Evolutionary conservation across 345 rosid genomes (phyloP).

Genomic region (Trapa incisa): DNA sequence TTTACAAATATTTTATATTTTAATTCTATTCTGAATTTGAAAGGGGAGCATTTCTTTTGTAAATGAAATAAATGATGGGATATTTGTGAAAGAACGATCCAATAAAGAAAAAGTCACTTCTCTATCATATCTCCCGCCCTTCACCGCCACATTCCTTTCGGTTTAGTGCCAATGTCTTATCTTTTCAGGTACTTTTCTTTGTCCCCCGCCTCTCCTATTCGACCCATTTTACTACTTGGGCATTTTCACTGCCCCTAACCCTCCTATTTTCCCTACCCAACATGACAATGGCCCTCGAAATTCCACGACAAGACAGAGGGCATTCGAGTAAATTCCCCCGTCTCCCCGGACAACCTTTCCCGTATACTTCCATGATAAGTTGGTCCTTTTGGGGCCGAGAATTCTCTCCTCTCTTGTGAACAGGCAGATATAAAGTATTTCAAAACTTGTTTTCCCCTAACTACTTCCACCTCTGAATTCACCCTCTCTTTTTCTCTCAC

Average conservation of each 20-base stretch:
- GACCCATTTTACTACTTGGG: conserved; percentile 3
- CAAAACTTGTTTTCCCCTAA: conserved; percentile 34
- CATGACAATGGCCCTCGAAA: neutral
- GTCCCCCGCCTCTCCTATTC: neutral
- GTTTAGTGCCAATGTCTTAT: conserved; percentile 26
- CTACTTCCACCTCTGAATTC: conserved; percentile 26
- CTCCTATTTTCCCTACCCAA: neutral
- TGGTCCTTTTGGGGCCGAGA: conserved; percentile 7
- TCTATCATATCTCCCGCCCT: neutral
- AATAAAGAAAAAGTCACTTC: conserved; percentile 34
- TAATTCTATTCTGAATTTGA: no score
- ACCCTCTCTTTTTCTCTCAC: conserved; percentile 15
- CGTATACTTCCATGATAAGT: conserved; percentile 21
- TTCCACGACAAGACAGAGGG: conserved; percentile 19
- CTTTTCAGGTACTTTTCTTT: conserved; percentile 12
- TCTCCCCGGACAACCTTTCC: conserved; percentile 14
- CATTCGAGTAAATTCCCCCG: conserved; percentile 18
- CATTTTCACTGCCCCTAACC: neutral
- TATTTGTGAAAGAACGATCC: conserved; percentile 15
- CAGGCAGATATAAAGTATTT: conserved; percentile 41
- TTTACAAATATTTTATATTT: no score
- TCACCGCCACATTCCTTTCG: conserved; percentile 20
- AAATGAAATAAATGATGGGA: conserved; percentile 37
- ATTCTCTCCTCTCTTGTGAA: conserved; percentile 12
- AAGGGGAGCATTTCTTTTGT: conserved; percentile 3